These are phyloP conservation scores for Senecio squalidus DNA, from an alignment of 140 eudicot species.

Conservation along the genomic window DNA sequence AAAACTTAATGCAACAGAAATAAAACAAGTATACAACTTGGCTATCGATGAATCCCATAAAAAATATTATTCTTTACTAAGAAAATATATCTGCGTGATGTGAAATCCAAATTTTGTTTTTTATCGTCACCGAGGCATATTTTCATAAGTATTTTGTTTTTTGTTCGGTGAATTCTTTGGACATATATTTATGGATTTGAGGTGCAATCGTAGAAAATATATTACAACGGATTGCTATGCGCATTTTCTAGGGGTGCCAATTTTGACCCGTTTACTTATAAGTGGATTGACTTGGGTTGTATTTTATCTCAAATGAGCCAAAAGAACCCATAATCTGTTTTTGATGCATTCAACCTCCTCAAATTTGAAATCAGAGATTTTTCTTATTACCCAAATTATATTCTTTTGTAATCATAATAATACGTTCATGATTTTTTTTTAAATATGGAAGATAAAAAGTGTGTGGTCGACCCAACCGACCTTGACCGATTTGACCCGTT, in stretches of 20 bases:
- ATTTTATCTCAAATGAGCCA: neutral
- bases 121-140: neutral
- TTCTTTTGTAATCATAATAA: too few species aligned
- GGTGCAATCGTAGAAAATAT: too few species aligned
- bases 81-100: neutral
- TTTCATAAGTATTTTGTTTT: neutral
- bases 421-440: too few species aligned
- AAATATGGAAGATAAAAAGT: too few species aligned
- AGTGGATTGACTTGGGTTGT: neutral
- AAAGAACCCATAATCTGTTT: too few species aligned
- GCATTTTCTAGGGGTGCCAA: neutral
- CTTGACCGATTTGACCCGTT: too few species aligned
- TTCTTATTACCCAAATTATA: too few species aligned
- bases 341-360: too few species aligned
- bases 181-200: neutral
- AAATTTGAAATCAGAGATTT: too few species aligned
- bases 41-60: neutral
- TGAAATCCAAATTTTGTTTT: neutral
- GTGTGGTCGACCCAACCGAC: too few species aligned
- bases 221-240: neutral
- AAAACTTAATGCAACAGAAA: too few species aligned
- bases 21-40: too few species aligned
- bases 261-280: neutral
- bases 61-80: neutral
- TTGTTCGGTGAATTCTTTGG: neutral